Percentiles rank a stretch among this genome's conserved stretches.
These are phyloP conservation scores for Septoria linicola DNA, from an alignment of 2,329 filamentous ascomycete genomes.

Conservation along the genomic window DNA sequence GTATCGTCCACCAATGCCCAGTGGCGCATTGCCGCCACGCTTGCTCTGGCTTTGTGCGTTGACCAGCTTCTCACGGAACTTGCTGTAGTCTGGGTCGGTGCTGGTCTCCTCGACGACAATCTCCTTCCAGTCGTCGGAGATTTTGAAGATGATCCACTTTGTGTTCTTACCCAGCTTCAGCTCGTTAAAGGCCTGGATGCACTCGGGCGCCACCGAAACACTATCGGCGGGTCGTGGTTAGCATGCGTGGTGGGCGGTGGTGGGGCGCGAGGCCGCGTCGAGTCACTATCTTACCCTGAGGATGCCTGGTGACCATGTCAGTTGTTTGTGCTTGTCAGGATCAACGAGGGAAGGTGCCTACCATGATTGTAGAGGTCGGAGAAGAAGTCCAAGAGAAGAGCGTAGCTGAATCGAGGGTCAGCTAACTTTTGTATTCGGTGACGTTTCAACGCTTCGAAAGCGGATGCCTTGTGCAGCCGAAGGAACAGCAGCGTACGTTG, in stretches of 20 bases:
- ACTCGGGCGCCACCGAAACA: constrained; percentile 70
- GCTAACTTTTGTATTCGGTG: constrained; percentile 11
- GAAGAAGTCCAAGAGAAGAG: constrained; percentile 10
- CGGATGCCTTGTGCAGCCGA: constrained; percentile 9
- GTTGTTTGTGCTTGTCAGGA: not conserved
- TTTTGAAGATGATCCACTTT: constrained; percentile 87
- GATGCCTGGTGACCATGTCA: constrained; percentile 22
- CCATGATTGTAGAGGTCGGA: constrained; percentile 21
- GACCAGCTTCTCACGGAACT: constrained; percentile 74
- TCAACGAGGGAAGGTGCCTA: constrained; percentile 2
- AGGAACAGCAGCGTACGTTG: constrained; percentile 6
- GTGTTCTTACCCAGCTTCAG: constrained; percentile 75
- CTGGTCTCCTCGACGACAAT: constrained; percentile 77
- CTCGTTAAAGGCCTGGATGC: constrained; percentile 70
- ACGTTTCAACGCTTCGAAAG: not conserved
- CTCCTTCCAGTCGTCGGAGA: constrained; percentile 77
- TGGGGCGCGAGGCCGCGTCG: constrained; percentile 9
- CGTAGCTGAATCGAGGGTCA: constrained; percentile 11
- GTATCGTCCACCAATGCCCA: constrained; percentile 68
- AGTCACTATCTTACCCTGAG: constrained; percentile 24
- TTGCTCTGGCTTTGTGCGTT: constrained; percentile 71
- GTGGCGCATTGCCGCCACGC: constrained; percentile 48
- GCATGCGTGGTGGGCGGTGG: constrained; percentile 1
- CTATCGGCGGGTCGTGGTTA: constrained; percentile 45
- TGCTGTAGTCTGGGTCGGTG: constrained; percentile 65